Evolutionary conservation across 805 yeast species (phyloP), one percentile per base, ranked within the genome.

Genomic region (Yarrowia sp.): DNA sequence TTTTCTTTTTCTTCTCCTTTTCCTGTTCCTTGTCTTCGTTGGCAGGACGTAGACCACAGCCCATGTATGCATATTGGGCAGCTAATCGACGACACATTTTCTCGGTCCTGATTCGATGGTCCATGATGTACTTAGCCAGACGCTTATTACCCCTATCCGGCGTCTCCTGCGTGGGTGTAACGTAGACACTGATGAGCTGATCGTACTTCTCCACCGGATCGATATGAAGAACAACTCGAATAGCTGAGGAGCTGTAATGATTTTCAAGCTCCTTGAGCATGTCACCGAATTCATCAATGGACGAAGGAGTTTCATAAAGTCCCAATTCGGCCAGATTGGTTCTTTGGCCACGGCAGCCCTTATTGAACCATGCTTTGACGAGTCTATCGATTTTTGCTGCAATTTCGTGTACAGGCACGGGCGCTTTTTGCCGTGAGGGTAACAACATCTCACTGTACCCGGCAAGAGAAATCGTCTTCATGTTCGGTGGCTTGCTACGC

Each of bases 141-240:
- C 35, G 22, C 5, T n/a, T 8, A 19, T 59, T 35, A 14, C 52
- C 65, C 14, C 10, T 32, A 11, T 59, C 65, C 10, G 52, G 26
- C 8, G 12, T 11, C 2, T 43, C 26, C 5, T 16, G 3, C 14
- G 42, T 3, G 5, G 65, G 52, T 11, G 36, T 26, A 3, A 59
- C 50, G 41, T 48, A 45, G 16, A 45, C 12, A 14, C 52, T 16
- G 14, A 59, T 35, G 16, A 43, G 41, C 7, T 45, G 26, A 4
- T 59, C 65, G 35, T 59, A 59, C 35, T 12, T 32, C 35, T 59
- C 15, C 8, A 59, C 56, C 3, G 55, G 67, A 36, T 63, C 67
- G 2, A 48, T 16, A 22, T 14, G 2, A 1, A n/a, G 32, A 8
- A 11, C 7, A 2, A 63, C 16, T 11, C 48, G 56, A 2, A 63